A percentile compares a stretch with the other conserved stretches of the same genome.
These are phyloP conservation scores for Chamaenerion angustifolium DNA, from an alignment of 345 rosid species.

Conservation along the genomic window DNA sequence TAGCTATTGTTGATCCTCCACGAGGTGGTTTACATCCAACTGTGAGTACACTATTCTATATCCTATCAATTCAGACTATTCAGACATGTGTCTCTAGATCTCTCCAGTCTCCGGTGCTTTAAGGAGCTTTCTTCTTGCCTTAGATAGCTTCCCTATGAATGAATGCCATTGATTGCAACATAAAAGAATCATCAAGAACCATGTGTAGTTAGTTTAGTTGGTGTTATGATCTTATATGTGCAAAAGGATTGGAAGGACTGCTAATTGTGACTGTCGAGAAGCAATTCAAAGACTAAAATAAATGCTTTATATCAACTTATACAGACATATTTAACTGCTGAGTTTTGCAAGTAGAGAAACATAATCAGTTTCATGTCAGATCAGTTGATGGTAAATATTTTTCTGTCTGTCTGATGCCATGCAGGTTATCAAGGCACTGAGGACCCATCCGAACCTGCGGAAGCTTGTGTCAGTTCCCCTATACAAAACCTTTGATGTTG, in stretches of 20 bases:
- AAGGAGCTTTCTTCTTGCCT: background rate
- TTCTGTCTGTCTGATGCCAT: constrained; percentile 7
- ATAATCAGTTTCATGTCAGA: no score
- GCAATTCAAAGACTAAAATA: no score
- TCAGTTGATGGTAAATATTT: background rate
- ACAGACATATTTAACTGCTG: no score
- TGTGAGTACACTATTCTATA: constrained; percentile 26
- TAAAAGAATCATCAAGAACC: no score
- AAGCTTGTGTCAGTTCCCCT: constrained; percentile 70
- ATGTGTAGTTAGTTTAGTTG: no score
- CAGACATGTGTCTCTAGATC: background rate
- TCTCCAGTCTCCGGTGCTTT: no score
- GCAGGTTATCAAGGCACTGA: constrained; percentile 69
- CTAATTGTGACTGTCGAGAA: no score
- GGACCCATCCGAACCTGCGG: constrained; percentile 55
- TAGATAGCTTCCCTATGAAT: background rate
- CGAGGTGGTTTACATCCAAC: constrained; percentile 82
- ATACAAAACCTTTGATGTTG: constrained; percentile 2
- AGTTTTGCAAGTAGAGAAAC: background rate
- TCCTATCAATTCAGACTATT: no score
- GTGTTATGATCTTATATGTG: no score
- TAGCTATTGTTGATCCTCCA: constrained; percentile 98
- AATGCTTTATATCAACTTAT: no score
- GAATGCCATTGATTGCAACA: no score
- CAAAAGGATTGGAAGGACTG: no score